phyloP scores from a whole-genome alignment of 805 yeast genomes.

The Saccharomycopsis synnaedendra region DNA sequence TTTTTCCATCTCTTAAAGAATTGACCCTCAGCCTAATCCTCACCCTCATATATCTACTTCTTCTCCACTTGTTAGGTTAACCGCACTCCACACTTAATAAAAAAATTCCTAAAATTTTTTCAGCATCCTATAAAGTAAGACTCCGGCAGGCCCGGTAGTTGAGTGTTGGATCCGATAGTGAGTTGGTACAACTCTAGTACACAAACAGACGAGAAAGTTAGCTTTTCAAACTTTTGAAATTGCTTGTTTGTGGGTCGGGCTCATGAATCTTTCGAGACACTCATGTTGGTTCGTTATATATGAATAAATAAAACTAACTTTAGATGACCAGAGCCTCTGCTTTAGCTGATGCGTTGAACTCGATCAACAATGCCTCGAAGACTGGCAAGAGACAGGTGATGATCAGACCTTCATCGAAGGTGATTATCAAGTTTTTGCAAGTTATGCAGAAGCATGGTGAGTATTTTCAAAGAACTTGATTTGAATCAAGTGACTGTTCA shows the following conservation, averaged over 20 bases:
- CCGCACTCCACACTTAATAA: too few species aligned
- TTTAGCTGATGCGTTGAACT: conserved; percentile 95
- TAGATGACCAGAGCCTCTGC: conserved; percentile 94
- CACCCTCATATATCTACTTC: too few species aligned
- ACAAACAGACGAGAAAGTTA: not conserved
- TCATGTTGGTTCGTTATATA: conserved; percentile 14
- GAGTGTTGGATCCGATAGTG: conserved; percentile 1
- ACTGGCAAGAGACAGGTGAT: conserved; percentile 98
- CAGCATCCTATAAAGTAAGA: too few species aligned
- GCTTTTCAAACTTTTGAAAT: not conserved
- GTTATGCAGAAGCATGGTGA: conserved; percentile 88
- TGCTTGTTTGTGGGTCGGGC: conserved; percentile 8
- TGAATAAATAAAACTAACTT: conserved; percentile 1
- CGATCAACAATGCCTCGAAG: conserved; percentile 98
- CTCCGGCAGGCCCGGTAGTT: too few species aligned
- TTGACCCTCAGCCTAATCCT: too few species aligned
- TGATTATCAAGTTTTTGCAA: conserved; percentile 88
- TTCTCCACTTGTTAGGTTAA: too few species aligned
- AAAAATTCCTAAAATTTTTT: too few species aligned
- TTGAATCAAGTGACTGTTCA: too few species aligned
- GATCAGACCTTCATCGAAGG: conserved; percentile 97
- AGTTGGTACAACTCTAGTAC: conserved; percentile 7
- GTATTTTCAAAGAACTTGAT: not conserved
- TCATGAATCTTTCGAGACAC: conserved; percentile 16
- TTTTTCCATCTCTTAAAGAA: too few species aligned